Evolutionary conservation across 2,329 filamentous ascomycete genomes (phyloP).

Genomic region (Pochonia chlamydosporia): DNA sequence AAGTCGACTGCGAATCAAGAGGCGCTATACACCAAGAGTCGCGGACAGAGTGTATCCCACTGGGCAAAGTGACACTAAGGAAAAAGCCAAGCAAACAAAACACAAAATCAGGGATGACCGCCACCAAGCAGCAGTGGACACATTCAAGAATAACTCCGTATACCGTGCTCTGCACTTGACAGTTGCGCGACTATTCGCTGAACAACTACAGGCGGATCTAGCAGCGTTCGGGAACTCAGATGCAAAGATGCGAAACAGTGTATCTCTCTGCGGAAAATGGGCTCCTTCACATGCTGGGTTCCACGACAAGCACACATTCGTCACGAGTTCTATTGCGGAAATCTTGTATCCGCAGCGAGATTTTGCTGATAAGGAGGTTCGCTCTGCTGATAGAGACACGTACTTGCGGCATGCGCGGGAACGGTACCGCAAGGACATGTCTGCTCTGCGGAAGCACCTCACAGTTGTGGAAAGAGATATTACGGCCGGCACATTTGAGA

Average conservation of each 20-base stretch:
- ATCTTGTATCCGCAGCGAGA: neutral
- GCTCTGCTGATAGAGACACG: constrained; percentile 28
- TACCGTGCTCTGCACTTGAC: constrained; percentile 47
- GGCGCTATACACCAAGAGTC: neutral
- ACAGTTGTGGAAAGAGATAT: constrained; percentile 48
- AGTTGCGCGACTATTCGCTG: constrained; percentile 50
- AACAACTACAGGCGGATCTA: constrained; percentile 45
- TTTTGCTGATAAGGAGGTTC: neutral
- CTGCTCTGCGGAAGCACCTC: constrained; percentile 46
- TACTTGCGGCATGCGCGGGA: constrained; percentile 51
- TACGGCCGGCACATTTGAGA: constrained; percentile 34
- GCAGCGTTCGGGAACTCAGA: constrained; percentile 32
- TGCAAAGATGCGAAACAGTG: constrained; percentile 31
- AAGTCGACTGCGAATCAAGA: neutral
- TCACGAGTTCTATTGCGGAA: neutral
- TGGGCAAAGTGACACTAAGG: neutral
- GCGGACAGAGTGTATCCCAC: neutral
- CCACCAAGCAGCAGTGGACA: constrained; percentile 9
- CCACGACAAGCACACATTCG: constrained; percentile 43
- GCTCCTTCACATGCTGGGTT: constrained; percentile 48
- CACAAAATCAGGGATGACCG: neutral
- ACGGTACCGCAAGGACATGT: constrained; percentile 44
- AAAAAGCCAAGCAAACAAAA: neutral
- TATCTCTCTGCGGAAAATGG: constrained; percentile 57
- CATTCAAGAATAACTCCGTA: constrained; percentile 36